Evolutionary conservation across 2,329 filamentous ascomycete genomes (phyloP), one percentile per base, ranked within the genome.

Genomic region (Sarocladium brachiariae): DNA sequence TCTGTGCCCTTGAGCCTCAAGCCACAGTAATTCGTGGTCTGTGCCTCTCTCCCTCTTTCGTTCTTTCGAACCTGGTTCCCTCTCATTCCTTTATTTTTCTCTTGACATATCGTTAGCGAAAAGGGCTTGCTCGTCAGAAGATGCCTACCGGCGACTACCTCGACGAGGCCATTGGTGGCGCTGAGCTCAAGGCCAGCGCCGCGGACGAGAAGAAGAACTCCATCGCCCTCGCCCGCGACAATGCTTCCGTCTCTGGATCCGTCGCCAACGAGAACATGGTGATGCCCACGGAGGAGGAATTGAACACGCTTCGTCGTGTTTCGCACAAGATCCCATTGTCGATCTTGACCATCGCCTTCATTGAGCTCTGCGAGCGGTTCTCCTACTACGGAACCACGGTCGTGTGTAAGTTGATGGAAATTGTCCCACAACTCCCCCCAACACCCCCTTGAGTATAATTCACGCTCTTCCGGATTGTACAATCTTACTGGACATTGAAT

Each of bases 301-400:
- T 80, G 45, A 57, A 54, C 9, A 77, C 73, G 1, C 68, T 83
- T 14, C 72, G 71, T 24, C 77, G 78, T 55, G 71, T 83, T 1
- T 66, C 78, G 9, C 78, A 76, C 56, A 72, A 72, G 57, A 77
- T 87, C 21, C 81, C 80, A 1, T 74, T 74, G 67, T 75, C 71
- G 31, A 70, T 81, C 9, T 85, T 78, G 60, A 81, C 78, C 25
- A 77, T 87, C 54, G 81, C 80, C 2, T 80, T 87, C 52, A 74
- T 87, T 38, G 84, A 87, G 63, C 63, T 87, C 24, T 86, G 82
- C 64, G 85, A 89, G 65, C 80, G 85, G 30, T 87, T 87, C 65
- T 83, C 80, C 2, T 89, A 86, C 71, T 87, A 87, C 58, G 85
- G 85, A 30, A 80, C 78, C 4, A 78, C 77, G 10, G 75, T 78